phyloP scores from a whole-genome alignment of 2,329 filamentous ascomycete genomes.

The Exserohilum turcica region DNA sequence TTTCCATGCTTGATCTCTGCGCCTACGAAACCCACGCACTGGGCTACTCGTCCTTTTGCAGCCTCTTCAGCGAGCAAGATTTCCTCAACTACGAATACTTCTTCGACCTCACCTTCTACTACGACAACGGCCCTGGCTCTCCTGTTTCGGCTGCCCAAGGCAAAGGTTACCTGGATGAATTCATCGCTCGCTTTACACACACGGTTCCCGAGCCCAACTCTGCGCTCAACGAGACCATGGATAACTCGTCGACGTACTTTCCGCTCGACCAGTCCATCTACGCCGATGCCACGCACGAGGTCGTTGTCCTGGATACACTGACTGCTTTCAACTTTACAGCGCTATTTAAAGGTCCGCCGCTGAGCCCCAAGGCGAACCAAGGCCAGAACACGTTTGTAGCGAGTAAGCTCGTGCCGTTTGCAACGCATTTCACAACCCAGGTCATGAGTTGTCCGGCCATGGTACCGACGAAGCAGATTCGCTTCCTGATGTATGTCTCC shows the following conservation, averaged over 20 bases:
- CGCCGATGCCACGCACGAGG: conserved; percentile 51
- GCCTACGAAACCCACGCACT: conserved; percentile 46
- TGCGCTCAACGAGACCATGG: conserved; percentile 40
- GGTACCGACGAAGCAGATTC: conserved; percentile 33
- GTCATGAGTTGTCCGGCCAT: conserved; percentile 31
- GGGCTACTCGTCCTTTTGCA: conserved; percentile 52
- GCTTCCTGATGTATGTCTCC: conserved; percentile 36
- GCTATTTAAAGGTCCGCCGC: conserved; percentile 33
- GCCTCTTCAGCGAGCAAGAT: conserved; percentile 51
- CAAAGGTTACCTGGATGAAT: conserved; percentile 40
- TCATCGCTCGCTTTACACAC: conserved; percentile 36
- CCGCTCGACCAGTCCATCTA: conserved; percentile 53
- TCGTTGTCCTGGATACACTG: conserved; percentile 41
- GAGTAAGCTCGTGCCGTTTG: conserved; percentile 37
- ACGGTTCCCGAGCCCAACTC: conserved; percentile 26
- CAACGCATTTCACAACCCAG: conserved; percentile 39
- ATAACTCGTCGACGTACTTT: conserved; percentile 51
- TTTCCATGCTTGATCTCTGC: conserved; percentile 50
- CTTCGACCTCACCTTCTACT: conserved; percentile 50
- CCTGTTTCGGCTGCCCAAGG: conserved; percentile 41
- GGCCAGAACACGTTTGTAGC: conserved; percentile 34
- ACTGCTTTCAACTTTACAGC: conserved; percentile 41
- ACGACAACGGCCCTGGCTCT: conserved; percentile 40
- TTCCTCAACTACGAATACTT: conserved; percentile 54
- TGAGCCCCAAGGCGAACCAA: conserved; percentile 25